Evolutionary conservation across 345 rosid genomes (phyloP).

Genomic region (Kernera saxatilis): DNA sequence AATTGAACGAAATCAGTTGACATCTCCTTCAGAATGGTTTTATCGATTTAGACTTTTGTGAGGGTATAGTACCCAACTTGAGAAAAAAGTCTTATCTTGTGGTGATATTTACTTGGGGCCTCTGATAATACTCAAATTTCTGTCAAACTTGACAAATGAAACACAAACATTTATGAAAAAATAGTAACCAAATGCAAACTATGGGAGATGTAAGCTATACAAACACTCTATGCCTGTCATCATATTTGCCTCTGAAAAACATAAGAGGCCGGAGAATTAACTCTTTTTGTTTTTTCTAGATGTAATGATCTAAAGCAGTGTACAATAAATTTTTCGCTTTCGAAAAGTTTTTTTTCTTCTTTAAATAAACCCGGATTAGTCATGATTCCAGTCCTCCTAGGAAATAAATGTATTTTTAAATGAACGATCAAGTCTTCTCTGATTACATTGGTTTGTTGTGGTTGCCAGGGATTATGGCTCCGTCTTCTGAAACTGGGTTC

Average conservation of each 20-base stretch:
- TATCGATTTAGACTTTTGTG: not conserved
- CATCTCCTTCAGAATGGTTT: not conserved
- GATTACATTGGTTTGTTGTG: constrained; percentile 13
- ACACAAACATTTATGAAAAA: not conserved
- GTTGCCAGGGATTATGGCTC: constrained; percentile 82
- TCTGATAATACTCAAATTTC: not conserved
- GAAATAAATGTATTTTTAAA: not conserved
- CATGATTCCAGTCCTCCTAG: not conserved
- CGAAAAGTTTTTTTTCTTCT: not conserved
- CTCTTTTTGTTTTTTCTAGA: not conserved
- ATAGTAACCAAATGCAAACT: not conserved
- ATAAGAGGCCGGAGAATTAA: not conserved
- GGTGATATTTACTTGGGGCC: not conserved
- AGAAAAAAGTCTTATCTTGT: not conserved
- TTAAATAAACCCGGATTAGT: not conserved
- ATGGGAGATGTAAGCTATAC: not conserved
- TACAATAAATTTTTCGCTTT: not conserved
- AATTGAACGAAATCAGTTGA: not conserved
- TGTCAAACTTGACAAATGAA: constrained; percentile 7
- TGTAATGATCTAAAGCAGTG: not conserved
- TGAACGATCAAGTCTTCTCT: constrained; percentile 3
- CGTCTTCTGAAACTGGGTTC: constrained; percentile 89
- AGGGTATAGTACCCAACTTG: not conserved
- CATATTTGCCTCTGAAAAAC: not conserved
- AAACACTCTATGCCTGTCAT: not conserved